Evolutionary conservation across 1,139 yeast genomes (phyloP), one percentile per base, ranked within the genome.

Genomic region (Groenewaldozyma sp.): DNA sequence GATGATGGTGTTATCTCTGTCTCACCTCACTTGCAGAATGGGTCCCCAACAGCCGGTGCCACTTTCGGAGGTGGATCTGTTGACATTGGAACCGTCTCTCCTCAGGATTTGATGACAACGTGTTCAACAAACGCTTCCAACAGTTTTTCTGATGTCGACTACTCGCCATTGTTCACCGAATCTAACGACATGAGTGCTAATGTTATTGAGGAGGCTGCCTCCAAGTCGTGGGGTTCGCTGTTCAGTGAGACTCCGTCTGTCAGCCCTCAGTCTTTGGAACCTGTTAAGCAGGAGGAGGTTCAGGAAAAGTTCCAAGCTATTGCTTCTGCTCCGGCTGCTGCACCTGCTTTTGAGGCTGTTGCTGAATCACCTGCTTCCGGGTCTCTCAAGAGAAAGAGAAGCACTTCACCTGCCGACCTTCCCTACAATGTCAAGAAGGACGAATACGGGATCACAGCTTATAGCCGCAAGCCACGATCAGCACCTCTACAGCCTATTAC

Each of bases 401-500:
- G 38, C 26, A 17, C 24, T 26, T 29, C 39, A 24, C 33, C 37
- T 29, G 35, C 32, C 18, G 31, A 27, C 36, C 42, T 14, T 13
- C 24, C 34, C 16, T 40, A 45, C 35, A 49, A 42, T 29, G 54
- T 53, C 45, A 59, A 59, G 57, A 58, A 56, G 49, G 67, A 62
- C 44, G 53, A 58, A 34, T 50, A 53, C n/a, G 67, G 67, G 2
- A 53, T 62, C 44, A 62, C 65, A 20, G 56, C 59, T 13, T 62
- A 62, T 55, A 58, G 56, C 49, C 57, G 66, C 43, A 62, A 62
- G 56, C 67, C 66, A 6, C 58, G 67, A 14, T 49, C 64, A 16
- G 34, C 53, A 37, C 66, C 66, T 24, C 71, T 87, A 59, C 70
- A 74, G 46, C 95, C 95, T 11, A 71, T 82, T 42, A 68, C 69